These are phyloP conservation scores for Thyridium curvatum DNA, from an alignment of 2,329 filamentous ascomycete genomes.

Conservation along the genomic window DNA sequence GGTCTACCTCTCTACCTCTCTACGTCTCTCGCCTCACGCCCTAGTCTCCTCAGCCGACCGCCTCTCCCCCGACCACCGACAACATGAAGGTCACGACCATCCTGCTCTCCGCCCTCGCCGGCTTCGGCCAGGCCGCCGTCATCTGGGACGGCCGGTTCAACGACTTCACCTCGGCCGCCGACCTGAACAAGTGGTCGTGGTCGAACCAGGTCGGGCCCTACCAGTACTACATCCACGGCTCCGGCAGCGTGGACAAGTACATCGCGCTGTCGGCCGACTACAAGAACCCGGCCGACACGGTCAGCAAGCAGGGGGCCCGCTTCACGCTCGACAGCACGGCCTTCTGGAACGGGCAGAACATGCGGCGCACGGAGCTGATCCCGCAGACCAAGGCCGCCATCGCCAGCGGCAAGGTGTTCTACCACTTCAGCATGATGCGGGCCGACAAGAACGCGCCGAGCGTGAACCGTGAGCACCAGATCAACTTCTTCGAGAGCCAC, in stretches of 20 bases:
- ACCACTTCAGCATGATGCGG: constrained; percentile 65
- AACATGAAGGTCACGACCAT: constrained; percentile 2
- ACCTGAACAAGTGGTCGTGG: constrained; percentile 59
- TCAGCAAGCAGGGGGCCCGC: constrained; percentile 58
- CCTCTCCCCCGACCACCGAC: neutral
- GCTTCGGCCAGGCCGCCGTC: constrained; percentile 14
- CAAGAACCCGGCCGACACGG: constrained; percentile 60
- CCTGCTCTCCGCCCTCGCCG: constrained; percentile 7
- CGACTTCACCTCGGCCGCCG: constrained; percentile 43
- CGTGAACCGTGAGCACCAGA: constrained; percentile 60
- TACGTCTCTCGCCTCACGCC: neutral
- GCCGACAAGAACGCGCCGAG: constrained; percentile 53
- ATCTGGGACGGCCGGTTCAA: constrained; percentile 63
- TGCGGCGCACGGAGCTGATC: constrained; percentile 70
- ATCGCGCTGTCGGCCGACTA: constrained; percentile 52
- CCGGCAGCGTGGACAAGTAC: constrained; percentile 47
- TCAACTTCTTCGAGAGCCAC: constrained; percentile 57
- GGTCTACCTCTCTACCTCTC: neutral
- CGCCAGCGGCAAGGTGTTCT: constrained; percentile 60
- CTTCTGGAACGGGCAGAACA: constrained; percentile 66
- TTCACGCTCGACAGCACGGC: constrained; percentile 59
- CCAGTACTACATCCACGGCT: constrained; percentile 72
- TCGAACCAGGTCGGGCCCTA: constrained; percentile 63
- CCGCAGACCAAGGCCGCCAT: constrained; percentile 62
- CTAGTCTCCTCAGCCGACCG: neutral